A percentile compares a stretch with the other conserved stretches of the same genome.
phyloP scores from a whole-genome alignment of 2,329 filamentous ascomycete genomes.

The Pestalotiopsis sp. region DNA sequence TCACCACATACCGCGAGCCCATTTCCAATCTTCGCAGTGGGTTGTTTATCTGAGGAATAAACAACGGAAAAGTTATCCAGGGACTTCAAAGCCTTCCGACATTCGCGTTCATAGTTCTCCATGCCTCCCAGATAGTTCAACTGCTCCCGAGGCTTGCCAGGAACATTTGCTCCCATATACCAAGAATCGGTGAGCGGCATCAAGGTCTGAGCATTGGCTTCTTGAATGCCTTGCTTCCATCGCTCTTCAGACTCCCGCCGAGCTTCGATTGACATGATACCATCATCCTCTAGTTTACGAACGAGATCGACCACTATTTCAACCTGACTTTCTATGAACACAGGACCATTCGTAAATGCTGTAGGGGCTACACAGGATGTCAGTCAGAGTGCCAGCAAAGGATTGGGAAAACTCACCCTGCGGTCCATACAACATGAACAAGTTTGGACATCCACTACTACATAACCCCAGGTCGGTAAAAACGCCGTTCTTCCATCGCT shows the following conservation, averaged over 20 bases:
- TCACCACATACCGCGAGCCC: too few species aligned
- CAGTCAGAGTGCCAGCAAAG: not conserved
- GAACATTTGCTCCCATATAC: slow-evolving; percentile 5
- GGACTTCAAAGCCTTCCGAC: not conserved
- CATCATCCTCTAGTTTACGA: not conserved
- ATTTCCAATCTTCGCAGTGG: not conserved
- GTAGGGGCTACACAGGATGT: not conserved
- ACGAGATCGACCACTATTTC: not conserved
- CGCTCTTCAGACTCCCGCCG: not conserved
- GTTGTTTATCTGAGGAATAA: not conserved
- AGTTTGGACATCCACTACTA: not conserved
- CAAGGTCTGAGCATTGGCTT: not conserved
- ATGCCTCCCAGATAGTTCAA: slow-evolving; percentile 1
- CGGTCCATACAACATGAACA: slow-evolving; percentile 5
- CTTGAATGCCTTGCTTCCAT: slow-evolving; percentile 9
- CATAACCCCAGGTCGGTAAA: not conserved
- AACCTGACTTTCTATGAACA: slow-evolving; percentile 2
- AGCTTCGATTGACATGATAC: slow-evolving; percentile 3
- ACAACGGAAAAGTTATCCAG: not conserved
- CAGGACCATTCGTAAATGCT: not conserved
- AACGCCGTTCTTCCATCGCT: slow-evolving; percentile 2
- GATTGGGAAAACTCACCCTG: not conserved
- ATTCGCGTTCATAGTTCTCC: slow-evolving; percentile 1
- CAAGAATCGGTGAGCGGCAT: slow-evolving; percentile 2
- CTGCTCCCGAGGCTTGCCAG: slow-evolving; percentile 5